Evolutionary conservation across 345 rosid genomes (phyloP).

Genomic region (Rhodamnia argentea): DNA sequence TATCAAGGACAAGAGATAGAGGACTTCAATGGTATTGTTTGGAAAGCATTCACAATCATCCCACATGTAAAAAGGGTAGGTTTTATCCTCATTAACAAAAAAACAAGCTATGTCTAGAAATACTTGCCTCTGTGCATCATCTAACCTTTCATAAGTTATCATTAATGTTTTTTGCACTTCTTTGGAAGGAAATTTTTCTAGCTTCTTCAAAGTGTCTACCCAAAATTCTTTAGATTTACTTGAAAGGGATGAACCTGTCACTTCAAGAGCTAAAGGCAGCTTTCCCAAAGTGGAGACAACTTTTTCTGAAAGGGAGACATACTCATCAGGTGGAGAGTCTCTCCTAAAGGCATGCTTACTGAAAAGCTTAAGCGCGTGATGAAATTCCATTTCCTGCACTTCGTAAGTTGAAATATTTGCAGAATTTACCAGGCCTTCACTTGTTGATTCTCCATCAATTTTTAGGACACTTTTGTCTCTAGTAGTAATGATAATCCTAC

Average conservation of each 20-base stretch:
- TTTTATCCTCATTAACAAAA: background rate
- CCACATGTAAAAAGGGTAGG: background rate
- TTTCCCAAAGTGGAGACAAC: background rate
- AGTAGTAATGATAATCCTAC: too few species aligned
- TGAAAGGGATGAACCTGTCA: background rate
- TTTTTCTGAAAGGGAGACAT: background rate
- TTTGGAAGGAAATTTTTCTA: fast-evolving
- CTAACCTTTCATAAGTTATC: background rate
- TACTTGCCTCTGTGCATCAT: background rate
- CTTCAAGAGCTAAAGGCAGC: background rate
- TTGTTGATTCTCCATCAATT: too few species aligned
- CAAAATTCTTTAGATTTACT: background rate
- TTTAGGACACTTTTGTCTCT: too few species aligned
- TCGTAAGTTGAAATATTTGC: too few species aligned
- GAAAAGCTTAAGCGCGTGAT: too few species aligned
- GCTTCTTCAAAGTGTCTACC: background rate
- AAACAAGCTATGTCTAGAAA: background rate
- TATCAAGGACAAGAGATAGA: background rate
- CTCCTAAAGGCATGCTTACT: too few species aligned
- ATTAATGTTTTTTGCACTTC: background rate
- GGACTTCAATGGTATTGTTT: background rate
- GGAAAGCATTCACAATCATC: background rate
- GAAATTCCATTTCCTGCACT: too few species aligned
- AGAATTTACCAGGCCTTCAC: too few species aligned
- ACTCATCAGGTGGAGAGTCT: fast-evolving